Evolutionary conservation across 176 grass and related monocot species (phyloP).

Genomic region (Aegilops sharonensis): DNA sequence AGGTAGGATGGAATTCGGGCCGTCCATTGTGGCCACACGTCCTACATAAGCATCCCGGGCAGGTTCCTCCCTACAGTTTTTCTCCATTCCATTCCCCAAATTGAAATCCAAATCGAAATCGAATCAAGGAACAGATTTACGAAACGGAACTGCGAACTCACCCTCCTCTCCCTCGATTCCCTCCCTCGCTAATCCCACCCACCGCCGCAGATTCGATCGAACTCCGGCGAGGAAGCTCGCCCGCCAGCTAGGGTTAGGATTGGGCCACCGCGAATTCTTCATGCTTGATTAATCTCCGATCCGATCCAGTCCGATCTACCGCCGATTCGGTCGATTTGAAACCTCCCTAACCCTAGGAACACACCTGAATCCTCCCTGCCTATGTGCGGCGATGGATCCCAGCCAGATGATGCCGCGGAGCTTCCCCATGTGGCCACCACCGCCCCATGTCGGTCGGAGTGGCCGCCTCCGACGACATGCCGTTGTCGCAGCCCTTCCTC

Average conservation of each 20-base stretch:
- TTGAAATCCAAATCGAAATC: neutral
- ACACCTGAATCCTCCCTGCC: no score
- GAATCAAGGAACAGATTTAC: neutral
- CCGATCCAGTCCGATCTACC: neutral
- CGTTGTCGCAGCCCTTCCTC: constrained; percentile 10
- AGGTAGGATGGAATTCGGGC: neutral
- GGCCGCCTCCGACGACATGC: constrained; percentile 21
- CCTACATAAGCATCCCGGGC: neutral
- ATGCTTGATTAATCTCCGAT: neutral
- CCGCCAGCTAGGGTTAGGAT: neutral
- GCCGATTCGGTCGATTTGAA: neutral
- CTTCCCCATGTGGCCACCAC: constrained; percentile 53
- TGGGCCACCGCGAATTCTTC: neutral
- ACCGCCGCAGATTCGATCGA: no score
- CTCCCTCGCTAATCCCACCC: neutral
- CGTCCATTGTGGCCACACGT: neutral
- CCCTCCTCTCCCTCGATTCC: no score
- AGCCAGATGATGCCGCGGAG: constrained; percentile 53
- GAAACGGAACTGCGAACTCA: no score
- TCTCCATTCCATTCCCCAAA: no score
- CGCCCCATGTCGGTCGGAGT: neutral
- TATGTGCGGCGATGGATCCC: constrained; percentile 34
- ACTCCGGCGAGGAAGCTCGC: neutral
- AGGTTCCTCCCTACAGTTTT: neutral
- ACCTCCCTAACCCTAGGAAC: neutral